Percentiles rank a stretch among this genome's conserved stretches.
Conservation (phyloP, 768 basidiomycete genomes). For the Pilatotrama ljubarskyi region DNA sequence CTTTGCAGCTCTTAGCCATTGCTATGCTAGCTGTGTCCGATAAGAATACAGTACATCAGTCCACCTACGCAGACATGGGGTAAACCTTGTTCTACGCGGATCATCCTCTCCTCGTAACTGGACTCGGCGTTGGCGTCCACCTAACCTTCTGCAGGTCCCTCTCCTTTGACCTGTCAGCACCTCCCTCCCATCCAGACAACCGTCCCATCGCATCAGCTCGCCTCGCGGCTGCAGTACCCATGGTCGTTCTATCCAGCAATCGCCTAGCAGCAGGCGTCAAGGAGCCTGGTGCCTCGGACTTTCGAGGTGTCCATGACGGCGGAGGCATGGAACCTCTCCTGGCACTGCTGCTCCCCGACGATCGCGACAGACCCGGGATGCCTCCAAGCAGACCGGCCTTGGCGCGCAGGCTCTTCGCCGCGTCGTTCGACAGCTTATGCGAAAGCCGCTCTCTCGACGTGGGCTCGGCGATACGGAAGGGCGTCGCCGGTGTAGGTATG, state of each 20-base stretch:
- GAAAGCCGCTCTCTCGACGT: conserved; percentile 82
- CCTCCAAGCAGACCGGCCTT: conserved; percentile 69
- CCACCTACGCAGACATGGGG: not conserved
- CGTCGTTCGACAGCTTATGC: conserved; percentile 77
- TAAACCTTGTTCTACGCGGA: not conserved
- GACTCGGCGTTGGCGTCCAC: conserved; percentile 77
- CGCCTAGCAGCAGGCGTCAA: conserved; percentile 86
- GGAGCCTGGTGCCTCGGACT: conserved; percentile 68
- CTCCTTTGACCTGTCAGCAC: conserved; percentile 44
- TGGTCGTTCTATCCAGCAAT: conserved; percentile 70
- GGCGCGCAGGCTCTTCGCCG: conserved; percentile 75
- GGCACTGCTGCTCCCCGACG: conserved; percentile 38
- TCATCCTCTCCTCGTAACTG: conserved; percentile 39
- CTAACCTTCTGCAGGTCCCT: conserved; percentile 64
- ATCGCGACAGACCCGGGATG: conserved; percentile 37
- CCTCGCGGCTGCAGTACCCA: conserved; percentile 60
- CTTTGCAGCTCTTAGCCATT: not conserved
- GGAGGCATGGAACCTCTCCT: conserved; percentile 72
- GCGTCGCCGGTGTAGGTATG: conserved; percentile 46
- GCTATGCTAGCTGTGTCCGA: not conserved
- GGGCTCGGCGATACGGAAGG: conserved; percentile 79
- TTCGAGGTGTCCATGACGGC: conserved; percentile 76
- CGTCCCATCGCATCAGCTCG: conserved; percentile 70
- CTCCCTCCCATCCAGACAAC: conserved; percentile 55
- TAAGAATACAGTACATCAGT: not conserved